phyloP scores from a whole-genome alignment of 2,329 filamentous ascomycete genomes.

The Pseudocercospora fijiensis region DNA sequence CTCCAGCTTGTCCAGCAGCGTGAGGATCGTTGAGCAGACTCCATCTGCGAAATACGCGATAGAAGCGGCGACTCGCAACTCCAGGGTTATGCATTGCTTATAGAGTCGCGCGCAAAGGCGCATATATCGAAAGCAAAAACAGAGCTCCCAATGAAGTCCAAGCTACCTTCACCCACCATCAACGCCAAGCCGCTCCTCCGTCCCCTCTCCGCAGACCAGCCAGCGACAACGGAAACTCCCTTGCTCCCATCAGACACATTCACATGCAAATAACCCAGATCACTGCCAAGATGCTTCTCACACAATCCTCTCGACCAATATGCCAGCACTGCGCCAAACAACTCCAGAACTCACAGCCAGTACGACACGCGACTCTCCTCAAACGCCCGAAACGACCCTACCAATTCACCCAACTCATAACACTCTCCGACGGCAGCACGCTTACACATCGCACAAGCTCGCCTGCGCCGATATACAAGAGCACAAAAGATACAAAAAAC shows the following conservation, averaged over 20 bases:
- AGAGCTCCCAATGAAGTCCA: constrained; percentile 3
- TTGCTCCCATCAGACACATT: neutral
- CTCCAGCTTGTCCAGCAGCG: neutral
- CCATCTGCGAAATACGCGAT: constrained; percentile 48
- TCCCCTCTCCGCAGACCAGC: neutral
- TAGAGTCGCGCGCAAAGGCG: too few relatives aligned
- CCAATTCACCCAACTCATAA: constrained; percentile 94
- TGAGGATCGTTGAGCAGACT: constrained; percentile 31
- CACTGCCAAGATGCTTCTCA: constrained; percentile 23
- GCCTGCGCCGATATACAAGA: constrained; percentile 61
- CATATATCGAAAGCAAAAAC: neutral
- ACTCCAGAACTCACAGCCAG: constrained; percentile 48
- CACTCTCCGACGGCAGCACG: constrained; percentile 85
- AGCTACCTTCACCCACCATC: neutral
- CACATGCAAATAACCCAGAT: neutral
- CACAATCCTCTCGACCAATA: constrained; percentile 20
- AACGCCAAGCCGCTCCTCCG: constrained; percentile 3
- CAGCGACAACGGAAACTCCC: neutral
- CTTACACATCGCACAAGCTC: constrained; percentile 78
- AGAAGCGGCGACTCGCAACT: constrained; percentile 41
- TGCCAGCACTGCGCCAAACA: constrained; percentile 19
- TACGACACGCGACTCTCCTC: constrained; percentile 80
- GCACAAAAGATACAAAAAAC: constrained; percentile 83
- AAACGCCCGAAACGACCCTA: constrained; percentile 87
- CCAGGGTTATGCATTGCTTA: constrained; percentile 11